These are phyloP conservation scores for Arthrobotrys conoides DNA, from an alignment of 2,329 filamentous ascomycete genomes.

Conservation along the genomic window DNA sequence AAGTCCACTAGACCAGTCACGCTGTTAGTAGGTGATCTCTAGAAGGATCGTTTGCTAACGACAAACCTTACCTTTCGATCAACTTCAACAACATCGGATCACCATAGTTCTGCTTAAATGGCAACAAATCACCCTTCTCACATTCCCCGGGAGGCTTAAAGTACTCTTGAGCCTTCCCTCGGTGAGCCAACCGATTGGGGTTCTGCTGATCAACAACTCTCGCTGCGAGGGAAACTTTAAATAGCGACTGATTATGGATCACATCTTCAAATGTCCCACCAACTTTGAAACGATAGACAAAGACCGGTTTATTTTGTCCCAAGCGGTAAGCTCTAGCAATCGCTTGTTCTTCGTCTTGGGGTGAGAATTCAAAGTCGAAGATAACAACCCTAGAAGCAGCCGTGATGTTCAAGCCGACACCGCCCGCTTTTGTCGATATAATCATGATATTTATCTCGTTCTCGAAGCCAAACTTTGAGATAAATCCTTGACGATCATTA, in stretches of 20 bases:
- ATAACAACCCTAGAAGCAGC: constrained; percentile 89
- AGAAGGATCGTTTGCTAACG: not conserved
- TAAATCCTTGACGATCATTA: constrained; percentile 73
- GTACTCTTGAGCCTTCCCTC: constrained; percentile 18
- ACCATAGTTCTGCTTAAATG: constrained; percentile 10
- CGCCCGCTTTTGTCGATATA: constrained; percentile 86
- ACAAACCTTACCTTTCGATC: constrained; percentile 30
- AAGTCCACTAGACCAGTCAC: constrained; percentile 21
- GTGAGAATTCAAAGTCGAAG: constrained; percentile 86
- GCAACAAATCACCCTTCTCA: constrained; percentile 22
- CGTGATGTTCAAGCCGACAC: constrained; percentile 84
- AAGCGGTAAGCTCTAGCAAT: constrained; percentile 88
- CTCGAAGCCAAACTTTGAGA: constrained; percentile 78
- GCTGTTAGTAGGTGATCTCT: not conserved
- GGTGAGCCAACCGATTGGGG: constrained; percentile 68
- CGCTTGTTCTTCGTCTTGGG: constrained; percentile 85
- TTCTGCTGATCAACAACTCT: constrained; percentile 88
- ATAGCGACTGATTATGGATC: constrained; percentile 80
- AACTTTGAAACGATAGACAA: constrained; percentile 83
- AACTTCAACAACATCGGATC: constrained; percentile 20
- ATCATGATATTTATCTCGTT: constrained; percentile 74
- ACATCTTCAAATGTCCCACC: constrained; percentile 84
- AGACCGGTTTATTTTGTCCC: constrained; percentile 83
- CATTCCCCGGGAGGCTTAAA: constrained; percentile 35
- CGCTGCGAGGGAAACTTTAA: constrained; percentile 84